phyloP scores from a whole-genome alignment of 495 filamentous ascomycete species.

The Xylaria curta region DNA sequence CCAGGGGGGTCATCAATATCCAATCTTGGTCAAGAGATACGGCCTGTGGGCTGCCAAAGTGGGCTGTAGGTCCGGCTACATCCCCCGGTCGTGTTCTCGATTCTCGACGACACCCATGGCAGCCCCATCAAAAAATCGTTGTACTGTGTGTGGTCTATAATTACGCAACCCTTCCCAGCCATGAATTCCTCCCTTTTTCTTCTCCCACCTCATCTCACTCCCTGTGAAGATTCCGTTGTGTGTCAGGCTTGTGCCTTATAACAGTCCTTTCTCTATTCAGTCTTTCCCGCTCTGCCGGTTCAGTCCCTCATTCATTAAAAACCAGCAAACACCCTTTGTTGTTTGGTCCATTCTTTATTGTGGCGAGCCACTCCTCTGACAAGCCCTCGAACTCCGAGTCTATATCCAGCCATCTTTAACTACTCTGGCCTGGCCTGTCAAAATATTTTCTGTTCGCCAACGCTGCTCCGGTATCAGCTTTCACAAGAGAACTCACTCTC shows the following conservation, averaged over 20 bases:
- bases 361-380: conserved; percentile 31
- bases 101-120: background rate
- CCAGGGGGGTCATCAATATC: conserved; percentile 7
- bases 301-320: conserved; percentile 46
- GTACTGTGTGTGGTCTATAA: conserved; percentile 6
- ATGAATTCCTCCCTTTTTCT: conserved; percentile 7
- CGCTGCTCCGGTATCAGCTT: conserved; percentile 35
- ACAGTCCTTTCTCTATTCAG: conserved; percentile 29
- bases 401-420: conserved; percentile 2
- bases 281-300: conserved; percentile 44
- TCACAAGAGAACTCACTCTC: conserved; percentile 21
- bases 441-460: conserved; percentile 6
- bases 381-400: conserved; percentile 15
- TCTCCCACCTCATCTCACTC: conserved; percentile 12
- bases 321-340: conserved; percentile 37
- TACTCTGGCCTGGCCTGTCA: background rate
- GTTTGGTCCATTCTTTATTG: conserved; percentile 37
- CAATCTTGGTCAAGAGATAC: background rate
- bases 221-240: conserved; percentile 19
- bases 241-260: conserved; percentile 23
- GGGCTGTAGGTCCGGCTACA: conserved; percentile 13
- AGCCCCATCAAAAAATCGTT: background rate
- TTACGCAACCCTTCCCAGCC: conserved; percentile 8
- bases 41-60: conserved; percentile 9
- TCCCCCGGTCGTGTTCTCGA: conserved; percentile 4